phyloP scores from a whole-genome alignment of 805 yeast genomes.

The Myxozyma lipomycoides region DNA sequence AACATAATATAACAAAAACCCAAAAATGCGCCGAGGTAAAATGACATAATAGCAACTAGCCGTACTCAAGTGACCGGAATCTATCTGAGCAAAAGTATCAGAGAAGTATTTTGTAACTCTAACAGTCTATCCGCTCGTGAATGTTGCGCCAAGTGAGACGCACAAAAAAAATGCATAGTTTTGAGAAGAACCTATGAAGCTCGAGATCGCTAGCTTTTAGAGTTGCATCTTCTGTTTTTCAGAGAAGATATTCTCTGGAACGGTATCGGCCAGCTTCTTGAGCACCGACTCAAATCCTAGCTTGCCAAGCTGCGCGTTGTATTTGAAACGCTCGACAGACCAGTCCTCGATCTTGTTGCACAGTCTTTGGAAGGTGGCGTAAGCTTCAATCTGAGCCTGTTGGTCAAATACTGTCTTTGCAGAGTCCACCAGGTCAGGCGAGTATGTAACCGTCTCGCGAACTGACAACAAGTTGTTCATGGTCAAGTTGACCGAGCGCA shows the following conservation, averaged over 20 bases:
- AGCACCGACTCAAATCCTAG: conserved; percentile 81
- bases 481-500: conserved; percentile 86
- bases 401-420: conserved; percentile 55
- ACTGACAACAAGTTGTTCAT: conserved; percentile 72
- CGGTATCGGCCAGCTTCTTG: conserved; percentile 34
- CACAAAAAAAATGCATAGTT: too few relatives aligned
- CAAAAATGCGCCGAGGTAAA: too few relatives aligned
- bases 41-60: too few relatives aligned
- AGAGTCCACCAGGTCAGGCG: conserved; percentile 59
- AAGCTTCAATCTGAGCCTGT: conserved; percentile 84
- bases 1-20: too few relatives aligned
- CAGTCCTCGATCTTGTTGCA: conserved; percentile 87
- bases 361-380: conserved; percentile 61
- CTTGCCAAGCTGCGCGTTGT: conserved; percentile 80
- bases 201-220: too few relatives aligned
- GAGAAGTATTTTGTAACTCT: too few relatives aligned
- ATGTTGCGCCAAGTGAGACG: too few relatives aligned
- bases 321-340: conserved; percentile 83
- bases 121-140: too few relatives aligned
- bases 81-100: too few relatives aligned
- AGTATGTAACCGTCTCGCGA: conserved; percentile 79
- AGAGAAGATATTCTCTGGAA: conserved; percentile 23
- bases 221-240: not conserved
- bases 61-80: too few relatives aligned
- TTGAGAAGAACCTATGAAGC: too few relatives aligned